Base-by-base conservation (phyloP, 495 filamentous ascomycete species). In the Zalerion maritima region DNA sequence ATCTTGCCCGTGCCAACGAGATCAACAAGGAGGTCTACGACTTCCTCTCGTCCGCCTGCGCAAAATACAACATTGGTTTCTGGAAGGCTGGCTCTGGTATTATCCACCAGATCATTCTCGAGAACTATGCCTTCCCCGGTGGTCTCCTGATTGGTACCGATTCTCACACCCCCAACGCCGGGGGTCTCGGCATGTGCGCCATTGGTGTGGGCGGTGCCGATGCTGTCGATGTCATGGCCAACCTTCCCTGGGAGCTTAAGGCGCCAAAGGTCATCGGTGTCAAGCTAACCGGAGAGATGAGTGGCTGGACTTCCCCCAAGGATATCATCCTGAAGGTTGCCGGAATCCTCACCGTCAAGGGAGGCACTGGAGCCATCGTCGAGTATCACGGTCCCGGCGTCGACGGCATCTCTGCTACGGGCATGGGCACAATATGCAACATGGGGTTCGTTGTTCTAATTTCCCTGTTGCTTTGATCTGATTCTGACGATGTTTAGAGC, bases 11-110 rank as follows among this genome's bases (percentile, higher is more conserved):
- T 48, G 91, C 91, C 41, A 64, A 84, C 46, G 70, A 71, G 31
- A 92, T 94, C 62, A 97, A 97, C 77, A 94, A 96, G 72, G 89
- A 97, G 59, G 89, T 97, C 40, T 97, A 96, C 62, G 82, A 97
- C 58, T 97, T 97, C 72, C 67, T 97, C 52, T 75, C 86, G 31
- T 75, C 76, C 29, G 76, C 91, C 34, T 96, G 89, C 47, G 89
- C 85, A 41, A 97, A 94, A 69, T 97, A 96, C 71, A 86, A 94
- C 66, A 96, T 97, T 52, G 91, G 91, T 65, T 97, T 97, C 77
- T 97, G 89, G 89, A 79, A 69, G 54, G 91, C 89, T 38, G 89
- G 89, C 36, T 96, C 89, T 47, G 89, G 89, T 71, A 97, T 97
- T 64, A 97, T 97, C 50, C 89, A 97, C 62, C 89, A 97, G 68